Evolutionary conservation across 306 rosid species (phyloP).

Genomic region (Coriaria nepalensis): DNA sequence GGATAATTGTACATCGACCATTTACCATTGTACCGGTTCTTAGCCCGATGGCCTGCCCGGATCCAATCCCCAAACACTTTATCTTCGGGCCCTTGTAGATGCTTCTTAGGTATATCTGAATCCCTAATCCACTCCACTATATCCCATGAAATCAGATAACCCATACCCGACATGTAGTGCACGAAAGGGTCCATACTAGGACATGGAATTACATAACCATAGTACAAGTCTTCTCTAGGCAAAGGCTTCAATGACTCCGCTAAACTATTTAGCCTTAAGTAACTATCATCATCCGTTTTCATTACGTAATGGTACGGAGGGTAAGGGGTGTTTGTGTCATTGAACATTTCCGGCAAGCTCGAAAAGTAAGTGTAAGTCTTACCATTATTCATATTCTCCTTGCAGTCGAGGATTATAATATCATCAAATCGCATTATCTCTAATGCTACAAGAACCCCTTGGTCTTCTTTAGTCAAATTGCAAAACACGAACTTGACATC

Average conservation of each 20-base stretch:
- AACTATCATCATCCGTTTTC: conserved; percentile 81
- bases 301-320: conserved; percentile 85
- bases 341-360: conserved; percentile 51
- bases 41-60: conserved; percentile 36
- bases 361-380: conserved; percentile 74
- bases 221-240: conserved; percentile 68
- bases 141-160: conserved; percentile 81
- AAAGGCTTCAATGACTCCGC: conserved; percentile 48
- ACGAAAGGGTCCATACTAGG: conserved; percentile 82
- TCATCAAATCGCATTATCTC: conserved; percentile 81
- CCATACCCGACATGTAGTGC: conserved; percentile 98
- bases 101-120: conserved; percentile 62
- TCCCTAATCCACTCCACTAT: conserved; percentile 70
- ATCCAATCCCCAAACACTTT: conserved; percentile 76
- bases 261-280: conserved; percentile 47
- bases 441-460: conserved; percentile 41
- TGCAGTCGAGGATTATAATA: conserved; percentile 74
- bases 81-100: conserved; percentile 78
- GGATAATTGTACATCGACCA: conserved; percentile 95
- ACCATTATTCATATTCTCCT: conserved; percentile 89
- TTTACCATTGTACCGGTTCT: conserved; percentile 72
- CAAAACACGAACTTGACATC: conserved; percentile 87
- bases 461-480: conserved; percentile 86
- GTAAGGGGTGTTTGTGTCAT: conserved; percentile 19
- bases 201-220: conserved; percentile 89